Conservation (phyloP, 179 eudicot genomes). For the Vitellaria paradoxa region DNA sequence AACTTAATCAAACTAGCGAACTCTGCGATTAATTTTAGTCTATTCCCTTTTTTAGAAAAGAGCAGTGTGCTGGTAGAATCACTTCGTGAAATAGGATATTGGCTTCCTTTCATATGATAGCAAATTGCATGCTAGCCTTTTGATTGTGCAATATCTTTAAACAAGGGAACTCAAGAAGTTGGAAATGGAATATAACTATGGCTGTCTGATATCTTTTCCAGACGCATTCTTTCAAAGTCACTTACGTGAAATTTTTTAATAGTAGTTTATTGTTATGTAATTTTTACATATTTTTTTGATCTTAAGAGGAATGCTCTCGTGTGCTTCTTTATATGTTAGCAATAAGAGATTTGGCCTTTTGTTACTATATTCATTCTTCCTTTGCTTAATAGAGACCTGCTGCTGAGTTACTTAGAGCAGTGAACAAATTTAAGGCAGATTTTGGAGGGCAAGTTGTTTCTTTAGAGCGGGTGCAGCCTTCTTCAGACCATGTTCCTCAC, state of each 20-base stretch:
- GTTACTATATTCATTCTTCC: slow-evolving; percentile 4
- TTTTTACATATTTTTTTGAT: slow-evolving; percentile 1
- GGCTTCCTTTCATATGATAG: neutral
- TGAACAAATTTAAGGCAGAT: slow-evolving; percentile 86
- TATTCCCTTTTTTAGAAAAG: neutral
- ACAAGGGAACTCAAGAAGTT: slow-evolving; percentile 9
- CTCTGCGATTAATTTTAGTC: too few relatives aligned
- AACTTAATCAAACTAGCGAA: too few relatives aligned
- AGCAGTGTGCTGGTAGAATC: neutral
- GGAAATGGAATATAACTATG: neutral
- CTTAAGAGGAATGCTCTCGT: neutral
- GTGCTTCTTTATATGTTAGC: neutral
- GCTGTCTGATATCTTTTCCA: neutral
- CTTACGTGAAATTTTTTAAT: neutral
- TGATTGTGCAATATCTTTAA: neutral
- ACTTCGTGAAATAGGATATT: slow-evolving; percentile 5
- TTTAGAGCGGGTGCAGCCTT: slow-evolving; percentile 95
- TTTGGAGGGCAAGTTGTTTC: slow-evolving; percentile 89
- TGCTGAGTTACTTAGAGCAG: slow-evolving; percentile 73
- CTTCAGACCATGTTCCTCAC: slow-evolving; percentile 96
- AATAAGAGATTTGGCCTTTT: neutral
- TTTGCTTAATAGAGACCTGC: slow-evolving; percentile 66
- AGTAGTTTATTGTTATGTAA: neutral
- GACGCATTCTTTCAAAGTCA: neutral
- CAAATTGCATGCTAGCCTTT: neutral